Evolutionary conservation across 441 rosid species (phyloP), one percentile per base, ranked within the genome.

Genomic region (Erysimum cheiri): DNA sequence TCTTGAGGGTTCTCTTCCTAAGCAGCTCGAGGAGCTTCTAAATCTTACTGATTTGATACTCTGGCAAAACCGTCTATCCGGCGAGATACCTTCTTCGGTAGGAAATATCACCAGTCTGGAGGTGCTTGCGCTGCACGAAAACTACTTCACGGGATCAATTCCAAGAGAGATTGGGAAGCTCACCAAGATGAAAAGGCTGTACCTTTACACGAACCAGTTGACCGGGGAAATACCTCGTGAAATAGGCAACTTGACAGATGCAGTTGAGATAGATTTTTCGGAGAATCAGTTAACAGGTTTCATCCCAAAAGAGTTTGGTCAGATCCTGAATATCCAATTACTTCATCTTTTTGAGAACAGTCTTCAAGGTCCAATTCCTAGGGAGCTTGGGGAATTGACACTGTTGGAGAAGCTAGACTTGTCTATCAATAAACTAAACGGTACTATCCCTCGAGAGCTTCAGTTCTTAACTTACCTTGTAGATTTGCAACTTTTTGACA

Each of bases 401-500:
- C 69, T 62, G 14, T 76, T 85, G 75, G 77, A 81, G 56, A 83
- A 75, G 29, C 73, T 85, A 58, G 89, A 85, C 77, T 78, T 85
- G 82, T 85, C 89, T 29, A 85, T 85, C 49, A 85, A 85, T 63
- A 75, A 60, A 70, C 72, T 85, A 67, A 78, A 72, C 0, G 87
- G 85, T 29, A 72, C 71, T 10, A 80, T 83, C 48, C 89, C 89
- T 1, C 13, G 9, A 32, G 83, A 73, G 48, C 78, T 85, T 62
- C 87, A 85, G 76, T 65, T 76, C 47, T 76, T 85, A 40, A 65
- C 82, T 53, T 60, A 53, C 66, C 80, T 85, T 24, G 67, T 72
- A 8, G 77, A 85, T 72, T 75, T 85, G 62, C 89, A 85, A 52
- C 84, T 85, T 59, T 85, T 85, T 60, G 87, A 85, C 78, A 83